Evolutionary conservation across 345 rosid genomes (phyloP).

Genomic region (Hypericum perforatum): DNA sequence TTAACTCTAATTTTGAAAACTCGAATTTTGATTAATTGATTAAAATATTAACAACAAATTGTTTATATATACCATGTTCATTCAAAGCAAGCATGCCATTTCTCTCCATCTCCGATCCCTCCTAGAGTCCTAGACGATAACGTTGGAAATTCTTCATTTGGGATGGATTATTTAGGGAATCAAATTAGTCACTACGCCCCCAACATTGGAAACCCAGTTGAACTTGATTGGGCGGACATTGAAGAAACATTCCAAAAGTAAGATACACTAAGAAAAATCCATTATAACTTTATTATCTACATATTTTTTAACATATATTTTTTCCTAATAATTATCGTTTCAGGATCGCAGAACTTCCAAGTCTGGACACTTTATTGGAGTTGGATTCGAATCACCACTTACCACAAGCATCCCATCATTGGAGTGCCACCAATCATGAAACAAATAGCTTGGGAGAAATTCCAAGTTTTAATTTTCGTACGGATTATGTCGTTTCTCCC

Average conservation of each 20-base stretch:
- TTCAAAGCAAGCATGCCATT: no score
- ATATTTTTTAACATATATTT: background rate
- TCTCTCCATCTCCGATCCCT: no score
- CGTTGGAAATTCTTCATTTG: background rate
- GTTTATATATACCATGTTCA: no score
- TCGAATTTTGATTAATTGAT: no score
- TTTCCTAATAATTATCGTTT: background rate
- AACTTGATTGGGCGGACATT: conserved; percentile 2
- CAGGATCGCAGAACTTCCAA: conserved; percentile 15
- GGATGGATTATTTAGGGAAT: conserved; percentile 10
- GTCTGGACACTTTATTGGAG: conserved; percentile 3
- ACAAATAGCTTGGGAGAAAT: no score
- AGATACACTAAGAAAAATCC: background rate
- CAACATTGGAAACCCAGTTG: conserved; percentile 1
- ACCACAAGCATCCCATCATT: no score
- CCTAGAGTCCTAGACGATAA: no score
- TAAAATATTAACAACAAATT: no score
- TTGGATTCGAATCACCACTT: background rate
- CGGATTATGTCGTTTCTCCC: no score
- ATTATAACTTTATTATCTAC: background rate
- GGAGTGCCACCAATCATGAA: no score
- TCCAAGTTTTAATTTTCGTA: no score
- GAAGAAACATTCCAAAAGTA: conserved; percentile 16
- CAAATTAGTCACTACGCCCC: background rate
- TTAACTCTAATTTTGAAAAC: background rate